These are phyloP conservation scores for Fusarium sulawesiense DNA, from an alignment of 2,329 filamentous ascomycete genomes.

Conservation along the genomic window DNA sequence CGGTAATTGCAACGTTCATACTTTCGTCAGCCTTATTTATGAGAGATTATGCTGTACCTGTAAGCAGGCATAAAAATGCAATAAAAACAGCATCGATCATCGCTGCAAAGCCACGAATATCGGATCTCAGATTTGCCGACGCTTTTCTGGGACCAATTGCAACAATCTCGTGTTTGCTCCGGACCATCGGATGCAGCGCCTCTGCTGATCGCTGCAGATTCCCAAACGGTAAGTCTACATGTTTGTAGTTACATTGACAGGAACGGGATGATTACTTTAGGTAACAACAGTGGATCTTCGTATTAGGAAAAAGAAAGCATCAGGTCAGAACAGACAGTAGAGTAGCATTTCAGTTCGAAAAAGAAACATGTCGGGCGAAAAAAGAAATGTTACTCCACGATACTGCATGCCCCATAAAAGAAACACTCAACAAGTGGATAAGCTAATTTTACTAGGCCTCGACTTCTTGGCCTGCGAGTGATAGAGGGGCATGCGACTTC, in stretches of 20 bases:
- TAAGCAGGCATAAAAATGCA: neutral
- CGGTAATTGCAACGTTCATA: neutral
- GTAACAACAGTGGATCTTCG: neutral
- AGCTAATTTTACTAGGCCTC: neutral
- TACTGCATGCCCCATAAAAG: neutral
- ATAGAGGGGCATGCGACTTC: neutral
- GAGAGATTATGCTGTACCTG: neutral
- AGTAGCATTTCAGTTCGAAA: neutral
- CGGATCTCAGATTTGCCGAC: neutral
- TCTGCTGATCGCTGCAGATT: conserved; percentile 10
- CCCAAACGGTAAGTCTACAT: neutral
- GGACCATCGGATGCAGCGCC: conserved; percentile 12
- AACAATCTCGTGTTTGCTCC: neutral
- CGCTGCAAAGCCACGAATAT: neutral
- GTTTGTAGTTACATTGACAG: neutral
- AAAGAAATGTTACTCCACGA: neutral
- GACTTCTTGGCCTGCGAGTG: neutral
- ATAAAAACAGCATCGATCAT: neutral
- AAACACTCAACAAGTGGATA: neutral
- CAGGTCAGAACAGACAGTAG: neutral
- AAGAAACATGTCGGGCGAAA: conserved; percentile 5
- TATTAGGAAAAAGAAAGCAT: neutral
- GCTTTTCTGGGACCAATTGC: neutral
- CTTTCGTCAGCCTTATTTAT: neutral
- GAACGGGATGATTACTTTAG: neutral